These are phyloP conservation scores for Phytophthora capsici DNA, from an alignment of 352 stramenopile species.

Conservation along the genomic window DNA sequence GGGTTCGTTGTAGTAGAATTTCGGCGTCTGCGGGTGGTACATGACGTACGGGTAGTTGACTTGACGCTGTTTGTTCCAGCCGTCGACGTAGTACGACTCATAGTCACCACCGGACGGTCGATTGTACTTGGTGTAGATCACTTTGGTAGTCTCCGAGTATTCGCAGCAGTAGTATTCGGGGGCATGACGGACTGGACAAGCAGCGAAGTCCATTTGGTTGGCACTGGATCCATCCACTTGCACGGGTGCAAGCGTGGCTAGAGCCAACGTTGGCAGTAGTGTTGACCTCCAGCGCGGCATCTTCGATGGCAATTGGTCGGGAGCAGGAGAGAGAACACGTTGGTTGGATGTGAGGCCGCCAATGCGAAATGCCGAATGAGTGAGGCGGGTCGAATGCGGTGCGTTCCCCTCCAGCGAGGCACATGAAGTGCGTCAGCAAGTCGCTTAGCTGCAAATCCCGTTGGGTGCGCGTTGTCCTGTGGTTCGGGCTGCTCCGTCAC, in stretches of 20 bases:
- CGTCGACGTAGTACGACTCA: constrained; percentile 43
- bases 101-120: constrained; percentile 35
- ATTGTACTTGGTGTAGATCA: constrained; percentile 48
- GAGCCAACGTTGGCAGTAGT: constrained; percentile 9
- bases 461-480: not conserved
- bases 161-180: constrained; percentile 47
- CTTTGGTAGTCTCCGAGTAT: constrained; percentile 35
- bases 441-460: constrained; percentile 8
- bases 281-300: constrained; percentile 21
- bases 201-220: constrained; percentile 43
- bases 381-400: not conserved
- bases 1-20: constrained; percentile 44
- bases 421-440: not conserved
- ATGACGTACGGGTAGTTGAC: constrained; percentile 46
- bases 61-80: constrained; percentile 42
- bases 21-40: constrained; percentile 36
- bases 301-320: not conserved
- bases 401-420: not conserved
- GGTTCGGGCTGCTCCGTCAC: constrained; percentile 12
- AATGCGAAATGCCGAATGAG: constrained; percentile 20
- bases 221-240: constrained; percentile 18
- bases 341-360: constrained; percentile 9
- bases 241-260: constrained; percentile 12
- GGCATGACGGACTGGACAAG: constrained; percentile 41
- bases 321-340: not conserved